Evolutionary conservation across 176 grass and related monocot genomes (phyloP), one percentile per base, ranked within the genome.

Genomic region (Calamus simplicifolius): DNA sequence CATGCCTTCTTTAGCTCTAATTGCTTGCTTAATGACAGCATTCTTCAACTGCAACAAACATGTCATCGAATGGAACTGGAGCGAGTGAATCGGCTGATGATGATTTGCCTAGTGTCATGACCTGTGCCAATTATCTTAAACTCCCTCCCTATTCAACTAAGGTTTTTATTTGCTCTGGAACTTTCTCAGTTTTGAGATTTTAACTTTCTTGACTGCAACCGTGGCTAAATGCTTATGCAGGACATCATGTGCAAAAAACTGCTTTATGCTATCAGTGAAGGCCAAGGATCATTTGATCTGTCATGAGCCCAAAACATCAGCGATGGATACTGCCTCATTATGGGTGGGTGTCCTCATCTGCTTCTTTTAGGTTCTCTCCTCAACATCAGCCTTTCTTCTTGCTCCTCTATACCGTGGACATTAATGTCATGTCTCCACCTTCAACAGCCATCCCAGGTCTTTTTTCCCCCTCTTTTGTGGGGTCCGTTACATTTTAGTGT

Each of bases 231-330:
- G 8, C 25, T 75, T 30, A 75, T 78, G 48, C 82, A 95, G 90
- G 85, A 77, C 53, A 59, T 95, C 49, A 89, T 95, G 90, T 70
- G 64, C 51, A 85, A 83, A 79, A 95, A 89, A 51, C 61, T 95
- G 66, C 81, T 95, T 71, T 95, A 89, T 70, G 90, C 90, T 2
- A 89, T 95, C 61, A 85, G 64, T 48, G 90, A 95, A 78, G 90
- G 90, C 43, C 90, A 86, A 67, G 90, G 90, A 25, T 95, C 90
- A 21, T 95, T 95, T 77, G 90, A 95, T 83, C 90, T 95, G 61
- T 95, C 90, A n/a, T 95, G 71, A 75, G 51, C 19, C 35, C 8
- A 43, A 10, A 43, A 7, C 35, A 43, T 13, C 8, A 43, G 35
- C 12, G 35, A 13, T 13, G 35, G 35, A 13, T 43, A 43, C 7